Evolutionary conservation across 768 basidiomycete genomes (phyloP), one percentile per base, ranked within the genome.

Genomic region (Rhizopogon vinicolor): DNA sequence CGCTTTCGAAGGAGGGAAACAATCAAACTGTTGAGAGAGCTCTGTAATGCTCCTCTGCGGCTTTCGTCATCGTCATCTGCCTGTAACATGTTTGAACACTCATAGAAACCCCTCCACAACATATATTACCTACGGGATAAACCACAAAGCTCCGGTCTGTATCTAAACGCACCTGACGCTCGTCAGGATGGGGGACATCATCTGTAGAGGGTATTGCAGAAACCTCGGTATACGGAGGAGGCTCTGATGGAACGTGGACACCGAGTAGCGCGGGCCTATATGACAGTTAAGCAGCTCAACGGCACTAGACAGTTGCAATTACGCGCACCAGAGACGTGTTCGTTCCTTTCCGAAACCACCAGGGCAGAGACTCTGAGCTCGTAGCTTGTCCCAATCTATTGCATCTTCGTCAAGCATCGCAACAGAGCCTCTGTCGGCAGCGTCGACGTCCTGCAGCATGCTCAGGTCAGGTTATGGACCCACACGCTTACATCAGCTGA

Each of bases 91-190:
- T 35, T 44, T 8, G 28, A 44, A 53, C 44, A 60, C 61, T 53
- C 54, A 54, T 50, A 62, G 54, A 55, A 13, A 42, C 8, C 50
- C 22, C 9, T 13, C 25, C 41, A 51, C 52, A 43, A 54, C 39
- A 51, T 54, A 57, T 49, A 58, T 72, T 77, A 90, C 93, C 90
- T 80, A 84, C 85, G 65, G 94, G 91, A 72, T 96, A 98, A 58
- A 93, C 75, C 53, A 97, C 91, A 63, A 98, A 98, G 60, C 92
- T 93, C 46, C 94, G 83, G 70, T 94, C 86, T 1, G 94, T 96
- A 71, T 97, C 94, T 35, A 96, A 80, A 55, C 76, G 72, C 58
- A 97, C 92, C 71, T 97, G 94, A 13, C 80, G 84, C 71, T 96
- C 94, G 66, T 97, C 94, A 4, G 70, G 72, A 65, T 93, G 91